Evolutionary conservation across 345 rosid species (phyloP).

Genomic region (Citrus hindsii): DNA sequence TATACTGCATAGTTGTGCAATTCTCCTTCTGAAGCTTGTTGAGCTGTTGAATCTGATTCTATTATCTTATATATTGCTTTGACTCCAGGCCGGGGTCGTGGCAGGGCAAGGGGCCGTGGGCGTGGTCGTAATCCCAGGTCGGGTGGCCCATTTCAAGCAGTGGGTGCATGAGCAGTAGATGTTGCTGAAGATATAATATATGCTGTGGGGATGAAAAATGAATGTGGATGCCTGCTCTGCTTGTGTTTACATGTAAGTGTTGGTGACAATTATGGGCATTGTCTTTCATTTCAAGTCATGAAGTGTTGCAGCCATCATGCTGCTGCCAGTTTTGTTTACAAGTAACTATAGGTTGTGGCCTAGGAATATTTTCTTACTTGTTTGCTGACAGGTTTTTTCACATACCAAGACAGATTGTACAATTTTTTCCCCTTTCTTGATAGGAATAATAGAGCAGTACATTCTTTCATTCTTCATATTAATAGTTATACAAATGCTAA

Average conservation of each 20-base stretch:
- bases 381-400: neutral
- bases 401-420: constrained; percentile 19
- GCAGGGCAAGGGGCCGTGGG: constrained; percentile 23
- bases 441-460: constrained; percentile 38
- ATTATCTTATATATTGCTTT: neutral
- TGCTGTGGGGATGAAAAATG: constrained; percentile 16
- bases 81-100: constrained; percentile 29
- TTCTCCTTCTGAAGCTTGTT: neutral
- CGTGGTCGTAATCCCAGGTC: constrained; percentile 20
- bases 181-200: neutral
- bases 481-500: neutral
- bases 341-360: neutral
- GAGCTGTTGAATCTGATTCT: neutral
- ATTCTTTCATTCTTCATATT: constrained; percentile 19
- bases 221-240: constrained; percentile 32
- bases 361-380: constrained; percentile 11
- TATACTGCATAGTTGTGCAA: neutral
- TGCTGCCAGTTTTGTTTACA: constrained; percentile 14
- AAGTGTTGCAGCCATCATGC: constrained; percentile 11
- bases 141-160: constrained; percentile 13
- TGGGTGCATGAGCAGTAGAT: constrained; percentile 20
- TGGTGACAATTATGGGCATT: constrained; percentile 18
- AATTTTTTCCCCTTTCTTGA: neutral
- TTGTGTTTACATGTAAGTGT: constrained; percentile 24
- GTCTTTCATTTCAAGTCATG: constrained; percentile 20